phyloP scores from a whole-genome alignment of 495 filamentous ascomycete genomes.

The Hyaloscypha hepaticicola region DNA sequence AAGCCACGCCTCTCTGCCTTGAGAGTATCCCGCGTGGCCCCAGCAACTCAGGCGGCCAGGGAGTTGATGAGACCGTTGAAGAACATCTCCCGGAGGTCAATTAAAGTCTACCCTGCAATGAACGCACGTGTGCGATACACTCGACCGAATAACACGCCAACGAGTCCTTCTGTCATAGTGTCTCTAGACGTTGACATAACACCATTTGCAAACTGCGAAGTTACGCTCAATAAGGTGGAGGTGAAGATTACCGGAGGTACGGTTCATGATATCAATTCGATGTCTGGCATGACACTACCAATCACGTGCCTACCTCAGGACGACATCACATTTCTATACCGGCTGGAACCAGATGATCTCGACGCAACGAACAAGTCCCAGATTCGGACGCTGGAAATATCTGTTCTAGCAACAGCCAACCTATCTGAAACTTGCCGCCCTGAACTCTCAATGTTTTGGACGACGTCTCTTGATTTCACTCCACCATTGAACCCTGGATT shows the following conservation, averaged over 20 bases:
- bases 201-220: slow-evolving; percentile 72
- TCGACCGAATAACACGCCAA: slow-evolving; percentile 61
- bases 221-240: slow-evolving; percentile 65
- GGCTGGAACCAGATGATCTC: slow-evolving; percentile 64
- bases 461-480: slow-evolving; percentile 79
- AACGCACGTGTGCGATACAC: slow-evolving; percentile 83
- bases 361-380: slow-evolving; percentile 45
- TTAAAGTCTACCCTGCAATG: slow-evolving; percentile 77
- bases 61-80: slow-evolving; percentile 63
- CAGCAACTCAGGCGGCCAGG: slow-evolving; percentile 53
- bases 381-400: slow-evolving; percentile 54
- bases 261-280: slow-evolving; percentile 64
- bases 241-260: slow-evolving; percentile 64
- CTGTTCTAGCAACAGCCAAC: slow-evolving; percentile 63
- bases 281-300: slow-evolving; percentile 58
- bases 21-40: slow-evolving; percentile 74
- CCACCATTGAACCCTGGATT: slow-evolving; percentile 58
- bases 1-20: slow-evolving; percentile 76
- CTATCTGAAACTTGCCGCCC: slow-evolving; percentile 67
- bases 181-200: slow-evolving; percentile 88
- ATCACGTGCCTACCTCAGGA: slow-evolving; percentile 75
- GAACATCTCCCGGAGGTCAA: slow-evolving; percentile 58
- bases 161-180: slow-evolving; percentile 63
- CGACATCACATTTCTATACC: slow-evolving; percentile 82
- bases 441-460: slow-evolving; percentile 76